These are phyloP conservation scores for Debaryomyces nepalensis DNA, from an alignment of 1,139 yeast species.

Conservation along the genomic window DNA sequence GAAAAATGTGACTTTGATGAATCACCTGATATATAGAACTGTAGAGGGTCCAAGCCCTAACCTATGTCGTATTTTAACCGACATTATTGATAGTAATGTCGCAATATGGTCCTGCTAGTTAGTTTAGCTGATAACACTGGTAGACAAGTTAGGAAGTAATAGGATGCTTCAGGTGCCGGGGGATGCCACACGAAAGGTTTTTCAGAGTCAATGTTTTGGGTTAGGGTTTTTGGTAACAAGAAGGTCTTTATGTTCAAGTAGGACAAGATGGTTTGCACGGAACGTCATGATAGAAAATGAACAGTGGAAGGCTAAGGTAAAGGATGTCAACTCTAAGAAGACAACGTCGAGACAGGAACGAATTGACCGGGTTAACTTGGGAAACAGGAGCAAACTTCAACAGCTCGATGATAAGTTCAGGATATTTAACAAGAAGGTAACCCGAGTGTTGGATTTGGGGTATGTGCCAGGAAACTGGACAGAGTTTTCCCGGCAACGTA, in stretches of 20 bases:
- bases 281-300: conserved; percentile 9
- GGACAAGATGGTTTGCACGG: background rate
- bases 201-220: no score
- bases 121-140: background rate
- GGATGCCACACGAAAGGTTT: no score
- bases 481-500: conserved; percentile 59
- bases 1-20: no score
- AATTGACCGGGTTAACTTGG: conserved; percentile 29
- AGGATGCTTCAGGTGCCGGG: background rate
- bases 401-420: conserved; percentile 34
- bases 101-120: background rate
- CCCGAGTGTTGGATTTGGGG: conserved; percentile 56
- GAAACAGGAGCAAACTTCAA: conserved; percentile 31
- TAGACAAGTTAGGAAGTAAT: no score
- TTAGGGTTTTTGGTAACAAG: background rate
- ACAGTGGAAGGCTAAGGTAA: conserved; percentile 6
- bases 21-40: no score
- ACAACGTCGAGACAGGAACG: conserved; percentile 29
- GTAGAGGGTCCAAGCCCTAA: no score
- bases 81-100: background rate
- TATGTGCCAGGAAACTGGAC: conserved; percentile 98
- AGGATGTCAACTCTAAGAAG: background rate
- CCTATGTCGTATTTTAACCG: no score
- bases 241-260: background rate
- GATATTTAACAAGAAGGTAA: conserved; percentile 31